Evolutionary conservation across 768 basidiomycete genomes (phyloP).

Genomic region (Lyophyllum decastes): DNA sequence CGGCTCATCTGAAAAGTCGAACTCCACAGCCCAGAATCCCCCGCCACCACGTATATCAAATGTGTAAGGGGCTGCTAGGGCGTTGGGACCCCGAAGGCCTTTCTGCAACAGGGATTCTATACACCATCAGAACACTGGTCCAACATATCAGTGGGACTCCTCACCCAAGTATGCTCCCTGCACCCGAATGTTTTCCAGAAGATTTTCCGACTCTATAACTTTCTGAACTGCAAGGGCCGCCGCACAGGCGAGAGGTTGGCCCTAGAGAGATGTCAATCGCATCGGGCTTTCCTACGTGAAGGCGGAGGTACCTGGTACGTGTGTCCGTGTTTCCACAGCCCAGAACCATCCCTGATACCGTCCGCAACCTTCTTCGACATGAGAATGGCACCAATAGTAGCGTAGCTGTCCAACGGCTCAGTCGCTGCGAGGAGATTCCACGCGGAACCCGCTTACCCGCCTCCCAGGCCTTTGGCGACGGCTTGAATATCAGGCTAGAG

Average conservation of each 20-base stretch:
- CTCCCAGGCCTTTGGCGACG: slow-evolving; percentile 87
- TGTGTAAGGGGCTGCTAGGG: slow-evolving; percentile 62
- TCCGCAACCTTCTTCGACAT: slow-evolving; percentile 71
- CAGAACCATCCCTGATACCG: slow-evolving; percentile 68
- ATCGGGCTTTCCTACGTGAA: background rate
- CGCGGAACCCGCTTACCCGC: slow-evolving; percentile 56
- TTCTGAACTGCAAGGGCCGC: slow-evolving; percentile 82
- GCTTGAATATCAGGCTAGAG: slow-evolving; percentile 81
- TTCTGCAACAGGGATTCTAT: slow-evolving; percentile 51
- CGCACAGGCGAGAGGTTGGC: slow-evolving; percentile 74
- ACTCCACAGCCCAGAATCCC: slow-evolving; percentile 84
- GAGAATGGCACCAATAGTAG: slow-evolving; percentile 79
- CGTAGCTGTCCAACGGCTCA: slow-evolving; percentile 53
- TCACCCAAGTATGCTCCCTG: slow-evolving; percentile 62
- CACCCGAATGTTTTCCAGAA: slow-evolving; percentile 62
- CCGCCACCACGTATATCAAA: slow-evolving; percentile 87
- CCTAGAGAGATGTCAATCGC: slow-evolving; percentile 37
- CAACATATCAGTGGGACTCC: background rate
- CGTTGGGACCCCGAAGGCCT: slow-evolving; percentile 54
- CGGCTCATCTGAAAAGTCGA: slow-evolving; percentile 59
- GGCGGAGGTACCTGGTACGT: slow-evolving; percentile 65
- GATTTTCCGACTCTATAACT: slow-evolving; percentile 66
- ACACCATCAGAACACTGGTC: background rate
- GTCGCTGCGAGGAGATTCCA: background rate
- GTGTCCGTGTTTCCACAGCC: slow-evolving; percentile 82